Conservation (phyloP, 495 filamentous ascomycete genomes). For the Xylaria telfairii region DNA sequence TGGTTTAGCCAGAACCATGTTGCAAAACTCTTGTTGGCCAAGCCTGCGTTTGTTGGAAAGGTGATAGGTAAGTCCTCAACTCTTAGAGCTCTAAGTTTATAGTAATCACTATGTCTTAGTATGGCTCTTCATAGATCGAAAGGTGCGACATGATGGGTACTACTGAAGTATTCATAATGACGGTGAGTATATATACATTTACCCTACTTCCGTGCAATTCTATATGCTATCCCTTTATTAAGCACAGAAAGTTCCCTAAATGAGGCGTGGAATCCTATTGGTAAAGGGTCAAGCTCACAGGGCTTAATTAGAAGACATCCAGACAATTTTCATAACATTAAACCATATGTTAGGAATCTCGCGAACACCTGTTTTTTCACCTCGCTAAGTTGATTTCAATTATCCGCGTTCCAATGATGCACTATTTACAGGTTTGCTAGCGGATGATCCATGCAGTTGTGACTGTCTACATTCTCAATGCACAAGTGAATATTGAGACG, state of each 20-base stretch:
- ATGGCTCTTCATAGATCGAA: background rate
- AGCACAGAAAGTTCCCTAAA: background rate
- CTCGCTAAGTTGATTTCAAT: background rate
- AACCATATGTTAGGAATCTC: background rate
- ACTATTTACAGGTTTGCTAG: slow-evolving; percentile 2
- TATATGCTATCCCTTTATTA: background rate
- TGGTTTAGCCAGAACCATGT: background rate
- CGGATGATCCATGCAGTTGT: background rate
- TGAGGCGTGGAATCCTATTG: background rate
- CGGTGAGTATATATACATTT: background rate
- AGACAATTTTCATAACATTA: background rate
- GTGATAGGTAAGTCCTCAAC: background rate
- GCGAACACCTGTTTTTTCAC: background rate
- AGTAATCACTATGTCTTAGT: background rate
- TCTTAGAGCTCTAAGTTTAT: background rate
- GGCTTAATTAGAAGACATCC: background rate
- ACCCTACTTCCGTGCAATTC: background rate
- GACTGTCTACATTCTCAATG: background rate
- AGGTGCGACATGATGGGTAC: background rate
- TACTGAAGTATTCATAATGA: background rate
- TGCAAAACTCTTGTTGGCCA: background rate
- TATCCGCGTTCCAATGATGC: background rate
- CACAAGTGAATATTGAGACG: background rate
- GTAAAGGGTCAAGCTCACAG: background rate
- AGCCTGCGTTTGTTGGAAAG: background rate